Base-by-base conservation (phyloP, 495 filamentous ascomycete species). In the Margaritispora aquatica region DNA sequence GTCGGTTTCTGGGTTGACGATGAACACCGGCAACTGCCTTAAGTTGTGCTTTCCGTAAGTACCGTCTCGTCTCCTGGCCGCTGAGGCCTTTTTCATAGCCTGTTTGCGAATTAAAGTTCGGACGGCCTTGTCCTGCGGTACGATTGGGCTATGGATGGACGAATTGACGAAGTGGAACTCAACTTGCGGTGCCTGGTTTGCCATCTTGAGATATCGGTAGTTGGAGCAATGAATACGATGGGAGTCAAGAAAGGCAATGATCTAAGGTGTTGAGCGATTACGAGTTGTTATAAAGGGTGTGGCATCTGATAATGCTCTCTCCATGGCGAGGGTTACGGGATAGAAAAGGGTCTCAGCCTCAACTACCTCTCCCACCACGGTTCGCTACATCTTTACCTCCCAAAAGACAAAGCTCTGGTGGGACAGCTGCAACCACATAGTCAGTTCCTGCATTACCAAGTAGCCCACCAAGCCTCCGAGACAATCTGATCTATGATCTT, bases 81-180 rank as follows among this genome's bases (percentile, higher is more conserved):
- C 65, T 3, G 67, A 69, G 19, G 64, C 69, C 50, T 70, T 70
- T 51, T 58, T 60, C 72, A 75, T 75, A 19, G 72, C 72, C 58
- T 70, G 72, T 59, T 65, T 71, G 1, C 72, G 70, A 55, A 75
- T 72, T 29, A 68, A 36, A 13, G 51, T 62, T 19, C 69, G 67
- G 17, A 64, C 46, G 2, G 58, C 64, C 10, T 60, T 51, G 57
- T 66, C 63, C n/a, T 55, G 54, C n/a, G 68, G 66, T 11, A 66
- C 51, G 3, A 54, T 61, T 11, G 70, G 66, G 38, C 64, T 59
- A 15, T 56, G 49, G 26, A 64, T 49, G 0, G 62, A 61, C 17
- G 65, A 69, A 58, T 67, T 66, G 58, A 72, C 62, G 29, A 70
- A 66, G 19, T 65, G 60, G 58, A 66, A 66, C 23, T 63, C 61